Percentiles rank a stretch among this genome's conserved stretches.
These are phyloP conservation scores for Colletotrichum magnum DNA, from an alignment of 2,329 filamentous ascomycete species.

Conservation along the genomic window DNA sequence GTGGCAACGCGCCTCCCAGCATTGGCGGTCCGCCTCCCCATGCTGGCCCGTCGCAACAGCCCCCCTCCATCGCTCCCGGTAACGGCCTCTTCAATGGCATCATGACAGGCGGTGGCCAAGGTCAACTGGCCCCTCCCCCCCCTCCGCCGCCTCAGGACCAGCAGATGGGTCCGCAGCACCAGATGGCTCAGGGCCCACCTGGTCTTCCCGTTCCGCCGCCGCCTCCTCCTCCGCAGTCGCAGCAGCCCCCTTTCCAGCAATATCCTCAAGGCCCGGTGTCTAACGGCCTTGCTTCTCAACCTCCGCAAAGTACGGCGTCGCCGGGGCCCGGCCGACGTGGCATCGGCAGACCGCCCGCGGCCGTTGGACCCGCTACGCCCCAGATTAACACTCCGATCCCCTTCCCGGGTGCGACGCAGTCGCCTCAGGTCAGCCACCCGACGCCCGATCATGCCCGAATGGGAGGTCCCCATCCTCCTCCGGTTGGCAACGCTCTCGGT, in stretches of 20 bases:
- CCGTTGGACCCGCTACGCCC: conserved; percentile 83
- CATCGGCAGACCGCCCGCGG: conserved; percentile 74
- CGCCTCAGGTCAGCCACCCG: conserved; percentile 89
- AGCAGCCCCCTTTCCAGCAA: conserved; percentile 81
- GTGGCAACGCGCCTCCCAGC: conserved; percentile 71
- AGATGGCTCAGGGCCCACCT: conserved; percentile 82
- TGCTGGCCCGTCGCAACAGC: conserved; percentile 84
- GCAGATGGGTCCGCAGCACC: conserved; percentile 64
- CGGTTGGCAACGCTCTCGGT: conserved; percentile 76
- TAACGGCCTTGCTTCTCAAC: conserved; percentile 84
- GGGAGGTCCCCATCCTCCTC: conserved; percentile 57
- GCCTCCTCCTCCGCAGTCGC: conserved; percentile 71
- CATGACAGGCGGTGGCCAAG: conserved; percentile 90
- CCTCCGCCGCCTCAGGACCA: conserved; percentile 73
- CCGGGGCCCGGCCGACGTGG: conserved; percentile 86
- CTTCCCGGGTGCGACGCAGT: conserved; percentile 85
- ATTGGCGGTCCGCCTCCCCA: conserved; percentile 82
- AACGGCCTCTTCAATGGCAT: conserved; percentile 96
- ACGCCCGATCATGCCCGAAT: conserved; percentile 77
- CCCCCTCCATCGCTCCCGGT: conserved; percentile 90
- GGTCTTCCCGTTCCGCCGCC: conserved; percentile 72
- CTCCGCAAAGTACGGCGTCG: conserved; percentile 87
- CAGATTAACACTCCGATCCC: conserved; percentile 91
- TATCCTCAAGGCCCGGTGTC: conserved; percentile 71
- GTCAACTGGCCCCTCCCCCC: conserved; percentile 86